These are phyloP conservation scores for Chytriomyces sp. DNA, from an alignment of 192 early-diverging fungal species.

Conservation along the genomic window DNA sequence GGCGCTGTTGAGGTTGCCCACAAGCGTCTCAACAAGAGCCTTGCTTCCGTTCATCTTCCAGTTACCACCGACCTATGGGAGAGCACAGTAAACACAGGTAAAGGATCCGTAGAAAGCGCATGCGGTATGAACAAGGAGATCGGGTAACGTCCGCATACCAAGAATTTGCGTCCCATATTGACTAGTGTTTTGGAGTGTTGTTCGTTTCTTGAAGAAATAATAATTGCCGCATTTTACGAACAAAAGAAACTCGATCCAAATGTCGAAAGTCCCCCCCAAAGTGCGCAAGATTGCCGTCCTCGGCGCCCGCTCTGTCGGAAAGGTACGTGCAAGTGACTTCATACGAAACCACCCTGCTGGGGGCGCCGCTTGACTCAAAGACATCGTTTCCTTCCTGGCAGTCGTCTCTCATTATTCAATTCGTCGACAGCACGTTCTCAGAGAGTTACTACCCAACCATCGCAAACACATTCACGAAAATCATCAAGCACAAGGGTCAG, in stretches of 20 bases:
- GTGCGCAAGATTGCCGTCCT: slow-evolving; percentile 81
- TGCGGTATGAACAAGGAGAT: too few species aligned
- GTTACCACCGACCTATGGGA: slow-evolving; percentile 54
- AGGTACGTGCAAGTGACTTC: slow-evolving; percentile 19
- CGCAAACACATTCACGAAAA: slow-evolving; percentile 88
- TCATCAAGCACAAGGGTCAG: slow-evolving; percentile 75
- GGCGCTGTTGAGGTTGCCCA: slow-evolving; percentile 78
- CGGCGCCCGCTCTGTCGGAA: slow-evolving; percentile 79
- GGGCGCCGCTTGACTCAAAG: not conserved
- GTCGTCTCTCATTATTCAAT: slow-evolving; percentile 91
- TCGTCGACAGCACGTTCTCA: slow-evolving; percentile 88
- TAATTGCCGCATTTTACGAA: too few species aligned
- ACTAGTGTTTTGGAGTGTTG: too few species aligned
- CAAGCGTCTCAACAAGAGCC: slow-evolving; percentile 74
- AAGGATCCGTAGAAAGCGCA: too few species aligned
- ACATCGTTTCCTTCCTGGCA: slow-evolving; percentile 58
- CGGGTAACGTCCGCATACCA: too few species aligned
- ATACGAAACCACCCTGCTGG: not conserved
- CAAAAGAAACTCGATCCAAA: not conserved
- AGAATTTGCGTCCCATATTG: too few species aligned
- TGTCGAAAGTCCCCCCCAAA: slow-evolving; percentile 53
- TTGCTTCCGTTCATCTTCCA: slow-evolving; percentile 97
- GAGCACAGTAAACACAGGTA: too few species aligned
- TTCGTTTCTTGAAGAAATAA: too few species aligned
- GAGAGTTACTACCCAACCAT: slow-evolving; percentile 96